Conservation (phyloP, 1,139 yeast genomes). For the Yamadazyma oceani region DNA sequence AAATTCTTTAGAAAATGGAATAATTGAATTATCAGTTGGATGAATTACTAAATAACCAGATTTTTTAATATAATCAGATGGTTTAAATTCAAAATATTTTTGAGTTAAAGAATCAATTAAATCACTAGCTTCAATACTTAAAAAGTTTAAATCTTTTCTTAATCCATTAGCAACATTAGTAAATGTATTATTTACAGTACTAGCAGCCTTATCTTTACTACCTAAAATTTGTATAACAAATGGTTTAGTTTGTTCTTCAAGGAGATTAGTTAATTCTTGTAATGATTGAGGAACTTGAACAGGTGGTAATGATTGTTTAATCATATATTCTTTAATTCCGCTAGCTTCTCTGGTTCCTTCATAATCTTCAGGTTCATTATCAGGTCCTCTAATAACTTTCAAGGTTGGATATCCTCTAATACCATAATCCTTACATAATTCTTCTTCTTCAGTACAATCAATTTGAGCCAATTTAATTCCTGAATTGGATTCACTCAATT, state of each 20-base stretch:
- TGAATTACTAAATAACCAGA: constrained; percentile 38
- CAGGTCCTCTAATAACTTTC: constrained; percentile 74
- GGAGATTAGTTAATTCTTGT: constrained; percentile 50
- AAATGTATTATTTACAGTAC: constrained; percentile 47
- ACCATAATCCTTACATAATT: constrained; percentile 71
- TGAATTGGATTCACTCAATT: constrained; percentile 55
- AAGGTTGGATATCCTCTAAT: constrained; percentile 92
- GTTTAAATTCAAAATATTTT: constrained; percentile 22
- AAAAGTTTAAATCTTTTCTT: constrained; percentile 65
- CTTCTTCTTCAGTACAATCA: constrained; percentile 88
- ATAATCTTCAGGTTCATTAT: constrained; percentile 55
- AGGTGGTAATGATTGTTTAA: constrained; percentile 79
- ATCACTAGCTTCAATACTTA: constrained; percentile 50
- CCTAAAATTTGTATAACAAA: constrained; percentile 54
- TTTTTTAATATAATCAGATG: constrained; percentile 22
- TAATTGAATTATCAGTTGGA: constrained; percentile 36
- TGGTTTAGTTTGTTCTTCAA: constrained; percentile 50
- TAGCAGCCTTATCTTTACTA: constrained; percentile 22
- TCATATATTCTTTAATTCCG: constrained; percentile 77
- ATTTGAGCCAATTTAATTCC: constrained; percentile 82
- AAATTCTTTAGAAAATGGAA: constrained; percentile 20
- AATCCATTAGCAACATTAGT: constrained; percentile 52
- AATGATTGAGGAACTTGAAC: constrained; percentile 55
- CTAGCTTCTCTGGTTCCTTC: constrained; percentile 82
- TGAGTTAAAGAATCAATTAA: constrained; percentile 26